These are phyloP conservation scores for Dioszegia hungarica DNA, from an alignment of 768 basidiomycete species.

Conservation along the genomic window DNA sequence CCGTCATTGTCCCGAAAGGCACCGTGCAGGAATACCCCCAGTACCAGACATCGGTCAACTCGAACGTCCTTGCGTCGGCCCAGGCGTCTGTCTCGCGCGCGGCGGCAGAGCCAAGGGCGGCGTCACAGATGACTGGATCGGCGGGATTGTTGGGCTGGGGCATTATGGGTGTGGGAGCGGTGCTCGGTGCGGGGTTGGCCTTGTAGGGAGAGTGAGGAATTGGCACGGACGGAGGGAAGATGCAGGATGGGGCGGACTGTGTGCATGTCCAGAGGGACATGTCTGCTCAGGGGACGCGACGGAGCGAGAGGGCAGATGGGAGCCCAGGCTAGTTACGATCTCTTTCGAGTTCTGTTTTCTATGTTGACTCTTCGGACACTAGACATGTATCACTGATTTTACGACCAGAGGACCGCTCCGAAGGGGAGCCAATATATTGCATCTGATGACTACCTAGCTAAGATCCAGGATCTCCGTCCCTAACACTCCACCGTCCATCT, in stretches of 20 bases:
- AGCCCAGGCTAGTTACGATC: too few species aligned
- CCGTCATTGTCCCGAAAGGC: conserved; percentile 31
- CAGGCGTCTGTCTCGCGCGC: conserved; percentile 1
- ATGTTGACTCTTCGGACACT: too few species aligned
- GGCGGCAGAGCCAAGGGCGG: not conserved
- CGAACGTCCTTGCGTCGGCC: conserved; percentile 26
- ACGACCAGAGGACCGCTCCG: too few species aligned
- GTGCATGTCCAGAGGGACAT: too few species aligned
- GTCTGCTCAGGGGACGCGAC: too few species aligned
- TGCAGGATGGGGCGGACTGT: conserved; percentile 6
- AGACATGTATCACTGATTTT: too few species aligned
- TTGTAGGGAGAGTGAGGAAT: too few species aligned
- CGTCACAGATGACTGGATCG: not conserved
- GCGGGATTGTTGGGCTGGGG: conserved; percentile 3
- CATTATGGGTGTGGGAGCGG: conserved; percentile 11
- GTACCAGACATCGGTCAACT: conserved; percentile 35
- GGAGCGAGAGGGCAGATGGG: too few species aligned
- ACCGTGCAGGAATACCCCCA: conserved; percentile 32
- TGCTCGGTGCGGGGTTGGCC: too few species aligned
- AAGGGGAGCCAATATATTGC: too few species aligned
- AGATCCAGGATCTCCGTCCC: conserved; percentile 39
- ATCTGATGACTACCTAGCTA: not conserved
- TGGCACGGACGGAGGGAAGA: conserved; percentile 11
- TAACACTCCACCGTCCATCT: conserved; percentile 47
- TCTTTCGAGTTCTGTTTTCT: too few species aligned